Evolutionary conservation across 306 rosid species (phyloP), one percentile per base, ranked within the genome.

Genomic region (Pueraria montana): DNA sequence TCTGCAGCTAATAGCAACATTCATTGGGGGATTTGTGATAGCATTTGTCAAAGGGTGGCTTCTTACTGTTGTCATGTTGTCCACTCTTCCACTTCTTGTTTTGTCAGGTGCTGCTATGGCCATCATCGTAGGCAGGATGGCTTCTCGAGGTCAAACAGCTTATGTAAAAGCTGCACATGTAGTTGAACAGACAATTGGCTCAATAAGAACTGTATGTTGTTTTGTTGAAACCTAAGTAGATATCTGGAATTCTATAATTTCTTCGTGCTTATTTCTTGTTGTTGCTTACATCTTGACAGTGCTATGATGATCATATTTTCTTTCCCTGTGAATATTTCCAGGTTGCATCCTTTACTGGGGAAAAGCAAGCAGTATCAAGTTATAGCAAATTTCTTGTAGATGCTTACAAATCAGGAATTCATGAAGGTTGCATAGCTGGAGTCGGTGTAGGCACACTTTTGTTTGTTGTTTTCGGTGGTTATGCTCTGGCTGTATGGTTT

Each of bases 291-390:
- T n/a, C n/a, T n/a, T n/a, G n/a, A n/a, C n/a, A n/a, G n/a, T n/a
- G n/a, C n/a, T n/a, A n/a, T n/a, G n/a, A n/a, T n/a, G n/a, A 78
- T 56, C 11, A 21, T 42, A 12, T 76, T 66, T 83, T 77, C 61
- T 27, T 48, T 82, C 20, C 53, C 8, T 48, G 43, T 46, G 9
- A 27, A 14, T 68, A 23, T 48, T 73, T 71, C 1, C 65, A 94
- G 98, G 98, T 94, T 75, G 96, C 94, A 26, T 92, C 98, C 16
- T 94, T 90, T 80, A 94, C 97, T 0, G 97, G 97, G 5, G 98
- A 92, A 88, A 92, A 89, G 80, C 91, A 91, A 78, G 96, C 97
- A 9, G 84, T 88, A 63, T 32, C 87, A 38, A 82, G 45, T 76
- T 94, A 94, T 78, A 84, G 83, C 38, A 90, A 84, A 67, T 89